Evolutionary conservation across 2,329 filamentous ascomycete species (phyloP), one percentile per base, ranked within the genome.

Genomic region (Alternaria arborescens): DNA sequence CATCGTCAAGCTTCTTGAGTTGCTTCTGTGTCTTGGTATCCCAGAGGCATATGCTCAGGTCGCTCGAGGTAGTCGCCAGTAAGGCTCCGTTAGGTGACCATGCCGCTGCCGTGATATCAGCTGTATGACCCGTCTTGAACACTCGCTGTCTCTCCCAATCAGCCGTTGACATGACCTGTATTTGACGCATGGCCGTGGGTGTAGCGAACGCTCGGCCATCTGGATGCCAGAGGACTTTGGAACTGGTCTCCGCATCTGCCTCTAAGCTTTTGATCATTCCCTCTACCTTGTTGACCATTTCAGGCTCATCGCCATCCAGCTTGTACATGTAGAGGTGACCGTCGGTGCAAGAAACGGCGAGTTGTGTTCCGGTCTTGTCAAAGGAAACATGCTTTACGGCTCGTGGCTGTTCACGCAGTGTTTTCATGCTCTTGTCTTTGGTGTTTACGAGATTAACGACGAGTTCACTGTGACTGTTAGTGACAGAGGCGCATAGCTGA

Each of bases 71-170:
- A 18, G 84, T 87, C 16, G 89, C 93, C 22, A 99, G 83, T 71
- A 99, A 84, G 1, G 94, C 92, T 40, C 95, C 95, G 74, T 99
- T 99, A 2, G 93, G 93, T 14, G 94, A 97, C 95, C 95, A 99
- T 36, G 91, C 89, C 36, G 96, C 81, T 3, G 94, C 91, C 0
- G 93, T 97, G 60, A 99, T 90, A 67, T 96, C 91, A 18, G 89
- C 90, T 42, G 88, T 88, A 74, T 98, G 95, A 0, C 91, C 93
- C 30, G 89, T 88, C 8, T 88, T 82, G 75, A 99, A 99, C 0
- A 83, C 81, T 61, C 91, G 87, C 77, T 98, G 93, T 68, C 91
- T 90, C 75, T 93, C 91, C 91, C 94, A 97, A 76, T 97, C 93
- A 53, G 88, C 88, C 63, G 89, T 89, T n/a, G 94, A 97, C 57